These are phyloP conservation scores for Hypericum perforatum DNA, from an alignment of 345 rosid genomes.

Conservation along the genomic window DNA sequence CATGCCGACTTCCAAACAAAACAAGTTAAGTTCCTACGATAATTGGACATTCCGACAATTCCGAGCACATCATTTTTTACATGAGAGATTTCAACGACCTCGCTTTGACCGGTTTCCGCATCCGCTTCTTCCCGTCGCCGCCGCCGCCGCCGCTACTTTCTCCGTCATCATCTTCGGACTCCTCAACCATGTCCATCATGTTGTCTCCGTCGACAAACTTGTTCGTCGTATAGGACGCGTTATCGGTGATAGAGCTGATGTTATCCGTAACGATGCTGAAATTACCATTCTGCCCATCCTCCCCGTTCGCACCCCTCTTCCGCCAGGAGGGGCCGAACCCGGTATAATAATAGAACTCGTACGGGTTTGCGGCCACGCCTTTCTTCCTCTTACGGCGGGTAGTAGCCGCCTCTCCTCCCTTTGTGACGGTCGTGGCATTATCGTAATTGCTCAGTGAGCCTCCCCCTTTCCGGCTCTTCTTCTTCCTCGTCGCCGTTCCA, in stretches of 20 bases:
- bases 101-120: slow-evolving; percentile 71
- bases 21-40: too few relatives aligned
- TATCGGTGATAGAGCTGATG: neutral
- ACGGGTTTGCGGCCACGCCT: slow-evolving; percentile 29
- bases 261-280: neutral
- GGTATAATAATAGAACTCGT: slow-evolving; percentile 84
- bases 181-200: slow-evolving; percentile 24
- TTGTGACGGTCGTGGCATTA: slow-evolving; percentile 12
- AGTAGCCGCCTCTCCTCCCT: slow-evolving; percentile 36
- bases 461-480: too few relatives aligned
- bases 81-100: slow-evolving; percentile 85
- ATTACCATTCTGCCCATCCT: slow-evolving; percentile 1
- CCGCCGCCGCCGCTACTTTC: slow-evolving; percentile 18
- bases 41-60: too few relatives aligned
- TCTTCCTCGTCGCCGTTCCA: too few relatives aligned
- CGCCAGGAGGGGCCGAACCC: slow-evolving; percentile 92
- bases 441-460: too few relatives aligned
- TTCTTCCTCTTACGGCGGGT: slow-evolving; percentile 23
- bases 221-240: slow-evolving; percentile 2
- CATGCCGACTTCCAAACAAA: too few relatives aligned
- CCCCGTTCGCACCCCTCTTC: slow-evolving; percentile 32
- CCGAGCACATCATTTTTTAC: slow-evolving; percentile 37
- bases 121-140: slow-evolving; percentile 43
- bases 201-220: slow-evolving; percentile 7
- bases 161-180: slow-evolving; percentile 23